A percentile compares a stretch with the other conserved stretches of the same genome.
These are phyloP conservation scores for Fusarium phyllophilum DNA, from an alignment of 2,329 filamentous ascomycete species.

Conservation along the genomic window DNA sequence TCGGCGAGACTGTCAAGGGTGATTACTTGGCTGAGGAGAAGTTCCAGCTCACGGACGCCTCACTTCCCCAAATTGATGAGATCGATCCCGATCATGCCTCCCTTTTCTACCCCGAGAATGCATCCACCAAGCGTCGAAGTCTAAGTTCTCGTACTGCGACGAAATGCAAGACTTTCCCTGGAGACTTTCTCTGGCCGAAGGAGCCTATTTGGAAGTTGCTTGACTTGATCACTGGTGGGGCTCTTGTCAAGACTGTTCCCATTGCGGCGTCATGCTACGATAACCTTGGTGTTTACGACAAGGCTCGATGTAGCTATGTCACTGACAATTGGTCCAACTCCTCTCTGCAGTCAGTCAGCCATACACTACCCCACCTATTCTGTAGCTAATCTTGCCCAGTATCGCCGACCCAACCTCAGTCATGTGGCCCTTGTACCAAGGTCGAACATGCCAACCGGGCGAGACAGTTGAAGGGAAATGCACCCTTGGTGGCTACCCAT, in stretches of 20 bases:
- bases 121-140: neutral
- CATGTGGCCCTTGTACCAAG: conserved; percentile 54
- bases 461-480: conserved; percentile 41
- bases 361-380: neutral
- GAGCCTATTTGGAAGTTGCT: conserved; percentile 47
- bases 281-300: conserved; percentile 40
- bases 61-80: conserved; percentile 20
- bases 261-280: conserved; percentile 48
- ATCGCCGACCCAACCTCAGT: conserved; percentile 52
- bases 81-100: conserved; percentile 17
- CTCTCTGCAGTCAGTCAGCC: conserved; percentile 30
- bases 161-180: conserved; percentile 49
- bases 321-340: conserved; percentile 44
- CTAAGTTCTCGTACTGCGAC: neutral
- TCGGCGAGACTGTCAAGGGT: conserved; percentile 21
- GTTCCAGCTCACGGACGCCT: conserved; percentile 27
- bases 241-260: conserved; percentile 48
- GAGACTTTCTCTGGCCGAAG: conserved; percentile 47
- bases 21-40: conserved; percentile 31
- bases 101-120: conserved; percentile 16
- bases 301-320: conserved; percentile 42
- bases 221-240: conserved; percentile 47
- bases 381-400: conserved; percentile 28
- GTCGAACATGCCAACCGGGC: conserved; percentile 50
- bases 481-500: conserved; percentile 54